Evolutionary conservation across 768 basidiomycete species (phyloP).

Genomic region (Cystobasidium ongulense): DNA sequence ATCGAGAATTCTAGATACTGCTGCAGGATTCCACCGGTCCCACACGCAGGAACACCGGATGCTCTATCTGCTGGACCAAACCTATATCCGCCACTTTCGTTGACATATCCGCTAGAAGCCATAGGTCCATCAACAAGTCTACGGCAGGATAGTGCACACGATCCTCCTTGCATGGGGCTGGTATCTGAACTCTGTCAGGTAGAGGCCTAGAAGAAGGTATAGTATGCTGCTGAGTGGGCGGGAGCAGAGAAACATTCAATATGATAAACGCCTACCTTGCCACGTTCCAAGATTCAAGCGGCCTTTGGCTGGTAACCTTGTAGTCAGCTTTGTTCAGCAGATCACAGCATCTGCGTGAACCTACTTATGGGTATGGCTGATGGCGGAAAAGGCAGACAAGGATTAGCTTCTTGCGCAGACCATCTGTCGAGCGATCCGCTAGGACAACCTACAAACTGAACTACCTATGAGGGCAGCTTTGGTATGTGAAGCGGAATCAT

Average conservation of each 20-base stretch:
- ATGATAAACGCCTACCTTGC: background rate
- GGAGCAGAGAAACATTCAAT: no score
- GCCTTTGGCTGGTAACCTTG: slow-evolving; percentile 13
- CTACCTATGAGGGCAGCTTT: slow-evolving; percentile 79
- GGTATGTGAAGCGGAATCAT: slow-evolving; percentile 71
- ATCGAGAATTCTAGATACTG: no score
- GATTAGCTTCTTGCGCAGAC: background rate
- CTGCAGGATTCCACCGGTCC: no score
- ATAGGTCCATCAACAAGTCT: no score
- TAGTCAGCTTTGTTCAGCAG: background rate
- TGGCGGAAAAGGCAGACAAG: background rate
- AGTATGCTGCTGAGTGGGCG: no score
- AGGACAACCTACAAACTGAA: slow-evolving; percentile 50
- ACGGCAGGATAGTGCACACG: slow-evolving; percentile 26
- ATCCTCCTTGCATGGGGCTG: slow-evolving; percentile 15
- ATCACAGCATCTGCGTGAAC: background rate
- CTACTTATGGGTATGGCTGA: slow-evolving; percentile 28
- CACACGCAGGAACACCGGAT: no score
- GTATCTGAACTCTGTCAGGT: slow-evolving; percentile 26
- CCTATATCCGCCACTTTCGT: no score
- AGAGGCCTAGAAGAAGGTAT: background rate
- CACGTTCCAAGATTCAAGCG: slow-evolving; percentile 25
- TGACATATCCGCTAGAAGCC: no score
- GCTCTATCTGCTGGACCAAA: no score
- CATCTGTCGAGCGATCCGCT: background rate